A percentile compares a stretch with the other conserved stretches of the same genome.
Conservation (phyloP, 306 rosid species). For the Dalbergia cochinchinensis region DNA sequence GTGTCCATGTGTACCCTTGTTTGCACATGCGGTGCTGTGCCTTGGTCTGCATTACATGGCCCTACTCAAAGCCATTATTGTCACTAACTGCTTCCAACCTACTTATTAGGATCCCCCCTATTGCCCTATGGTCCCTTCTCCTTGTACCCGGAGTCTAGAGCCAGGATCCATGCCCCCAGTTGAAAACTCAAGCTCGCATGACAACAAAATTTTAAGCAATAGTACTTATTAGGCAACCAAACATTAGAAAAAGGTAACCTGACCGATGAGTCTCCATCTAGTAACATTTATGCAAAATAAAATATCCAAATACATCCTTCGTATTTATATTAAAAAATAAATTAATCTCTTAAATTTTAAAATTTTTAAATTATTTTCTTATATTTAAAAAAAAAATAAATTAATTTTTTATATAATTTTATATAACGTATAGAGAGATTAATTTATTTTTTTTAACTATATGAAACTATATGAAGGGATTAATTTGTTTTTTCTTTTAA, state of each 20-base stretch:
- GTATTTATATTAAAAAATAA: too few relatives aligned
- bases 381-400: too few relatives aligned
- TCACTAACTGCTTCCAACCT: constrained; percentile 54
- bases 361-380: too few relatives aligned
- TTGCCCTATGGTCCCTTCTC: constrained; percentile 61
- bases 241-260: constrained; percentile 37
- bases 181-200: constrained; percentile 36
- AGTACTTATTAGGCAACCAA: constrained; percentile 40
- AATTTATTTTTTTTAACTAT: too few relatives aligned
- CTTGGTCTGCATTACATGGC: constrained; percentile 44
- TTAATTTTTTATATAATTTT: too few relatives aligned
- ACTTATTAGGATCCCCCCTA: constrained; percentile 60
- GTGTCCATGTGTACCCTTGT: constrained; percentile 58
- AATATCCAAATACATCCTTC: too few relatives aligned
- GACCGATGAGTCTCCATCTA: constrained; percentile 42
- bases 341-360: too few relatives aligned
- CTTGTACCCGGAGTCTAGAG: constrained; percentile 46
- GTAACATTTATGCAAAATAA: too few relatives aligned
- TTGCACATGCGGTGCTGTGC: constrained; percentile 64
- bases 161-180: constrained; percentile 46
- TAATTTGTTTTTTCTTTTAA: too few relatives aligned
- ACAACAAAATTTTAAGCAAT: constrained; percentile 42
- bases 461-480: too few relatives aligned
- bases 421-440: too few relatives aligned
- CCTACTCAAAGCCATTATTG: constrained; percentile 64